phyloP scores from a whole-genome alignment of 805 yeast species.

The Lipomyces sp. region DNA sequence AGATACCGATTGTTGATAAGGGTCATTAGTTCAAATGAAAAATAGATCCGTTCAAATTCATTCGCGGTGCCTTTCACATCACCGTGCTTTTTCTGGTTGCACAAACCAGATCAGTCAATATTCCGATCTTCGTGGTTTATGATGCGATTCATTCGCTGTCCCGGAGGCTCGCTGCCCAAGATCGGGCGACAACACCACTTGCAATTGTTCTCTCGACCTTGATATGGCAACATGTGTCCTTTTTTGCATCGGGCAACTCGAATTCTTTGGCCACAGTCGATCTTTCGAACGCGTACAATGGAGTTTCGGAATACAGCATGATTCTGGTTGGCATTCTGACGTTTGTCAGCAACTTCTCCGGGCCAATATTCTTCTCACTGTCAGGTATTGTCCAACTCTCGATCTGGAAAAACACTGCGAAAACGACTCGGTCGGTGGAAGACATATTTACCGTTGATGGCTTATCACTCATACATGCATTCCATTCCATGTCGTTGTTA shows the following conservation, averaged over 20 bases:
- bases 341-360: conserved; percentile 81
- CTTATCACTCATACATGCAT: conserved; percentile 51
- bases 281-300: conserved; percentile 89
- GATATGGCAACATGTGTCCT: conserved; percentile 71
- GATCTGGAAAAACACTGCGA: conserved; percentile 15
- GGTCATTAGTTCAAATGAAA: no score
- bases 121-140: conserved; percentile 59
- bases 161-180: conserved; percentile 29
- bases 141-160: conserved; percentile 40
- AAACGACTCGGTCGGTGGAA: conserved; percentile 20
- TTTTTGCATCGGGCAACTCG: conserved; percentile 88
- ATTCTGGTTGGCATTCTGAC: conserved; percentile 76
- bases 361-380: conserved; percentile 69
- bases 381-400: conserved; percentile 45
- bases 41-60: conserved; percentile 18
- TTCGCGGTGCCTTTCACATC: conserved; percentile 30
- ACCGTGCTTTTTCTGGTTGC: conserved; percentile 44
- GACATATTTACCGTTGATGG: conserved; percentile 35
- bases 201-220: conserved; percentile 24
- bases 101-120: conserved; percentile 59
- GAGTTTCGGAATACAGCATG: conserved; percentile 72
- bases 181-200: conserved; percentile 6
- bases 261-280: conserved; percentile 92
- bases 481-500: conserved; percentile 64
- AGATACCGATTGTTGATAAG: no score